Base-by-base conservation (phyloP, 495 filamentous ascomycete species). In the Xeromyces bisporus region DNA sequence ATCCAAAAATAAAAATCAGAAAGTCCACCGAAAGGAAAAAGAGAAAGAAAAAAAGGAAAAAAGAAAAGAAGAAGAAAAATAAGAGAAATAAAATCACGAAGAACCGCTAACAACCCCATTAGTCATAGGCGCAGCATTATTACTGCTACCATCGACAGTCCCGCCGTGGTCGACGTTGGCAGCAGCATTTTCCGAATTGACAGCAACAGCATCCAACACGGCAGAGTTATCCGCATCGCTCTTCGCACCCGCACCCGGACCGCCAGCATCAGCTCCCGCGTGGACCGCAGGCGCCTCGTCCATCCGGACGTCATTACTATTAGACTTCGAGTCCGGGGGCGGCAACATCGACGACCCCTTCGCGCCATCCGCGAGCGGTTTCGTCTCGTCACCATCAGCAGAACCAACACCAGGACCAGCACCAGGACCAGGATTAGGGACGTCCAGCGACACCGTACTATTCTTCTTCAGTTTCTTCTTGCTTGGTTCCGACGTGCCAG, bases 401-500 rank as follows among this genome's bases (percentile, higher is more conserved):
- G 50, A 43, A n/a, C n/a, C n/a, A n/a, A n/a, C n/a, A n/a, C n/a
- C n/a, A n/a, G n/a, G n/a, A n/a, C n/a, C n/a, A n/a, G n/a, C n/a
- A n/a, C n/a, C n/a, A n/a, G n/a, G n/a, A n/a, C n/a, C n/a, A n/a
- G n/a, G n/a, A 40, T 48, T 6, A n/a, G 43, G 33, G 35, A 58
- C 38, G 9, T 55, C 54, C 5, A 53, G 25, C 5, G 47, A 37
- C 0, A 39, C 40, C 0, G 55, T 56, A 30, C 53, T 62, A 41
- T 60, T 62, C 41, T 62, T 64, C 46, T 64, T 64, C 17, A 42
- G 25, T 26, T 64, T 64, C 37, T 64, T 64, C 40, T 64, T 64
- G 35, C 53, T 64, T 10, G 60, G 60, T 26, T 64, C 59, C 0
- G 49, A 40, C 5, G 27, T 20, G 1, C 41, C 44, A 14, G 40